Percentiles rank a stretch among this genome's conserved stretches.
Conservation (phyloP, 2,329 filamentous ascomycete species). For the Colletotrichum musae region DNA sequence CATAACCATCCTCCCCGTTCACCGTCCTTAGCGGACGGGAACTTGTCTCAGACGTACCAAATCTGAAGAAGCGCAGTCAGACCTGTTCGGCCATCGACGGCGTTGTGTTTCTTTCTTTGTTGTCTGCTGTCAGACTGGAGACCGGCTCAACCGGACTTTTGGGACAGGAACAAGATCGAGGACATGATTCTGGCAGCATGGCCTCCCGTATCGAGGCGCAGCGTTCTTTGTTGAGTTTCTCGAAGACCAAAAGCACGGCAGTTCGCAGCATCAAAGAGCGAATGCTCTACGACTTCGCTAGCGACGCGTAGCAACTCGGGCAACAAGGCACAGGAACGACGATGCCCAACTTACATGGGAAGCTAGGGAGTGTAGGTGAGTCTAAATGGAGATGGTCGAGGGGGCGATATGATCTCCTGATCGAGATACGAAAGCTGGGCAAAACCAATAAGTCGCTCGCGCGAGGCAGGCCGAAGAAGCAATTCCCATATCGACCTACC, state of each 20-base stretch:
- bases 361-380: not conserved
- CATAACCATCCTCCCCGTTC: not conserved
- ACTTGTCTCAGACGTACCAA: constrained; percentile 8
- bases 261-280: constrained; percentile 4
- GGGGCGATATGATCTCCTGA: not conserved
- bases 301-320: not conserved
- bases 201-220: constrained; percentile 21
- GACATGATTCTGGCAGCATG: not conserved
- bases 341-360: constrained; percentile 3
- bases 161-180: constrained; percentile 8
- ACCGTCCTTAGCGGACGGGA: constrained; percentile 7
- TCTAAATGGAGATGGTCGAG: not conserved
- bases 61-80: constrained; percentile 10
- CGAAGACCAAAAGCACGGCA: not conserved
- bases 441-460: constrained; percentile 20
- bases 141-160: constrained; percentile 18
- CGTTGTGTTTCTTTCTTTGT: constrained; percentile 33
- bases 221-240: constrained; percentile 21
- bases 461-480: not conserved
- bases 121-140: not conserved
- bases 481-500: not conserved
- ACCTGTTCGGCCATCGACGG: constrained; percentile 16
- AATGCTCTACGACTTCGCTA: not conserved
- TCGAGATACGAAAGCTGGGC: not conserved
- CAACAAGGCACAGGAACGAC: not conserved